Conservation (phyloP, 2,329 filamentous ascomycete species). For the Paraconiothyrium brasiliense region DNA sequence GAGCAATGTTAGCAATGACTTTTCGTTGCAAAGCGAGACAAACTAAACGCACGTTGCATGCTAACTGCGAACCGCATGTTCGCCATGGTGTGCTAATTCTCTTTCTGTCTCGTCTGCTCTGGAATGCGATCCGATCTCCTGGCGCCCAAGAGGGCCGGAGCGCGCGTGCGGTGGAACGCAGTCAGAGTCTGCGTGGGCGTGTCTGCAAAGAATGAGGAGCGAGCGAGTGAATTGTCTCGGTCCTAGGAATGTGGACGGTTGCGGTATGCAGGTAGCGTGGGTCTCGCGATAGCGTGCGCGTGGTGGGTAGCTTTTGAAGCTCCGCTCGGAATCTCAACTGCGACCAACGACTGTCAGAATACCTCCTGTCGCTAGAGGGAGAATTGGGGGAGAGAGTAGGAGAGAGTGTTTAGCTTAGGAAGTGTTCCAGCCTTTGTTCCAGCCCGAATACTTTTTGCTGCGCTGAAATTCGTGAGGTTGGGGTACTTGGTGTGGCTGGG, state of each 20-base stretch:
- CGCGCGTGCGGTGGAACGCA: constrained; percentile 42
- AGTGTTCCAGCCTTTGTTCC: constrained; percentile 39
- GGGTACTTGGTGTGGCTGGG: constrained; percentile 39
- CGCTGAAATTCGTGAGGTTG: constrained; percentile 46
- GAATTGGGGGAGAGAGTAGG: constrained; percentile 29
- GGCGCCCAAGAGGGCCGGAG: constrained; percentile 55
- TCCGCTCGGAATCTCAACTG: constrained; percentile 44
- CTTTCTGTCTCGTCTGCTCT: constrained; percentile 34
- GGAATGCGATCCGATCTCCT: constrained; percentile 35
- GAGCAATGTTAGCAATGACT: constrained; percentile 34
- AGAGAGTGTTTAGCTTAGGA: constrained; percentile 46
- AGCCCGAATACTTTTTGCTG: constrained; percentile 44
- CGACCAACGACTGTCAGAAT: constrained; percentile 44
- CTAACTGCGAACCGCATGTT: constrained; percentile 61
- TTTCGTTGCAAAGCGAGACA: constrained; percentile 11
- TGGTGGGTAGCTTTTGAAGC: constrained; percentile 38
- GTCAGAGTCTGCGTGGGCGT: constrained; percentile 32
- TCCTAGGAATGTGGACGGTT: constrained; percentile 29
- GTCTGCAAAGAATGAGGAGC: constrained; percentile 18
- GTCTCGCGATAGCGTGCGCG: constrained; percentile 26
- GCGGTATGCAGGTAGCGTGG: constrained; percentile 28
- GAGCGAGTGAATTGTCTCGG: constrained; percentile 34
- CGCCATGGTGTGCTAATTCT: constrained; percentile 53
- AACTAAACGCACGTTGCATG: constrained; percentile 57
- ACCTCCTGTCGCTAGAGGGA: constrained; percentile 30